Evolutionary conservation across 2,329 filamentous ascomycete species (phyloP), one percentile per base, ranked within the genome.

Genomic region (Paecilomyces fulvus): DNA sequence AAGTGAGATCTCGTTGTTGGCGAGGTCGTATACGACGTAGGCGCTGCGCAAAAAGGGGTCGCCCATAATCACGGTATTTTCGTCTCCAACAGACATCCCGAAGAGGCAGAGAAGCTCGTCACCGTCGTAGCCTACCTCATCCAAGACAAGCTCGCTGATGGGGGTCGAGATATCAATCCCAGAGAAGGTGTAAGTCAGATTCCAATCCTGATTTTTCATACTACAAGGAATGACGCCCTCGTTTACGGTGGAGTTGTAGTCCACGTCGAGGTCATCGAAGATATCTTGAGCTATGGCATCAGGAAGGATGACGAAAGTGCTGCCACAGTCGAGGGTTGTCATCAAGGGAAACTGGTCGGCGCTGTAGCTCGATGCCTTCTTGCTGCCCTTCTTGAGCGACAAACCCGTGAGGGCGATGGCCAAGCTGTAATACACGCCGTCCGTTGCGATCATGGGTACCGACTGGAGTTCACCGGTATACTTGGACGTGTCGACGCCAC

Each of bases 11-110:
- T 83, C 75, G 66, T 85, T 84, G 67, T 80, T 82, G 20, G 67
- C 69, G 12, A 86, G 72, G 58, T 85, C 82, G 67, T 84, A 85
- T 1, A 85, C 83, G 49, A 85, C 81, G 64, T 85, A 86, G 2
- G 83, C 83, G 55, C 77, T 82, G 55, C 83, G 80, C 14, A 86
- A 70, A 71, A 85, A 86, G 0, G 83, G 85, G 66, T 85, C 83
- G 30, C 83, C 83, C 1, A 86, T 75, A 6, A 84, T 78, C 6
- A 77, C 67, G 21, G 74, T 77, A 59, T 71, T 70, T 31, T 74
- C 77, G 2, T 67, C 67, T 0, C 80, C 73, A 0, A 80, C 79
- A 2, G 70, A 72, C 61, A 86, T 80, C 30, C 81, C 80, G 55
- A 78, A 77, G 12, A 73, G 59, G 60, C 76, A 78, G 28, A 73